Conservation (phyloP, 129 eudicot species). For the Pulicaria dysenterica region DNA sequence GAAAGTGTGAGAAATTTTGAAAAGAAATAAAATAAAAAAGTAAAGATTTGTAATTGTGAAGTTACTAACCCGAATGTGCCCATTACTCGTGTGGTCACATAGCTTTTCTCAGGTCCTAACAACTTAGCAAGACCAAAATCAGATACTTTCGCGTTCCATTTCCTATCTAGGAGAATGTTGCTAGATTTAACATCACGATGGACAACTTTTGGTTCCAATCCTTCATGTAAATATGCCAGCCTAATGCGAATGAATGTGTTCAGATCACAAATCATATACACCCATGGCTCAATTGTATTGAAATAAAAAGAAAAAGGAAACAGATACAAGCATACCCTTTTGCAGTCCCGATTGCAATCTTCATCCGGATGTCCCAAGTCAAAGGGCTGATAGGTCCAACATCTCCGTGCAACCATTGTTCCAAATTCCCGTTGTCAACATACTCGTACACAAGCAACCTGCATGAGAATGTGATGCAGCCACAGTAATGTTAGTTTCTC, state of each 20-base stretch:
- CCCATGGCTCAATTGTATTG: background rate
- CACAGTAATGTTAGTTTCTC: background rate
- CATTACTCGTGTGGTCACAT: conserved; percentile 91
- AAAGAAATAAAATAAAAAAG: background rate
- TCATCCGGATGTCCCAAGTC: conserved; percentile 81
- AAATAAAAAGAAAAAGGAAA: background rate
- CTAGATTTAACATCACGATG: conserved; percentile 98
- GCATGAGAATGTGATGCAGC: conserved; percentile 13
- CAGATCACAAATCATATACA: conserved; percentile 13
- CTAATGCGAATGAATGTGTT: conserved; percentile 38
- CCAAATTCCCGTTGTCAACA: conserved; percentile 94
- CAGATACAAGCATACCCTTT: conserved; percentile 53
- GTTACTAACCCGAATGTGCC: conserved; percentile 87
- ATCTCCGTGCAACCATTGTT: conserved; percentile 96
- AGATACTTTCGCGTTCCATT: conserved; percentile 86
- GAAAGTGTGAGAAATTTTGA: background rate
- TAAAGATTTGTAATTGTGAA: conserved; percentile 13
- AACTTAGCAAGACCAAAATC: conserved; percentile 97
- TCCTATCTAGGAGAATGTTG: conserved; percentile 85
- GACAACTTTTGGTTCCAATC: conserved; percentile 65
- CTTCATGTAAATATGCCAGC: conserved; percentile 55
- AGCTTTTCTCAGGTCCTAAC: conserved; percentile 82
- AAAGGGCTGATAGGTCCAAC: conserved; percentile 85
- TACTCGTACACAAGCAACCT: conserved; percentile 96
- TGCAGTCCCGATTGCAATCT: conserved; percentile 79